Conservation (phyloP, 768 basidiomycete genomes). For the Rubroboletus satanas region DNA sequence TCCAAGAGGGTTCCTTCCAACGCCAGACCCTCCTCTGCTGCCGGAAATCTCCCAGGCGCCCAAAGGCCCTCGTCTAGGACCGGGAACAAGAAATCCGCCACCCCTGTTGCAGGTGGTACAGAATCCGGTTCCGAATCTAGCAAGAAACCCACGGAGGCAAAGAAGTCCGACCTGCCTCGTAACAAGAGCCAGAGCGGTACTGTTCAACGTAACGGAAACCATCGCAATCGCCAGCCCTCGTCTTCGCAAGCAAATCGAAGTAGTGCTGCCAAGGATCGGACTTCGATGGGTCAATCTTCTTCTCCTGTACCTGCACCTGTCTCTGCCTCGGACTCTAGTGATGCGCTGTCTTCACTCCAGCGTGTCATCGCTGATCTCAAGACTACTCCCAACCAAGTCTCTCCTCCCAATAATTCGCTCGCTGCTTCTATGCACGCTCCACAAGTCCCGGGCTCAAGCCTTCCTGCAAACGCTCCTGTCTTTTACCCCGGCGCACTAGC, state of each 20-base stretch:
- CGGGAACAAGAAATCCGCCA: slow-evolving; percentile 56
- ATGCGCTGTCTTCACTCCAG: slow-evolving; percentile 83
- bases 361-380: slow-evolving; percentile 93
- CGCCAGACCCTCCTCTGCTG: slow-evolving; percentile 39
- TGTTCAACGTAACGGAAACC: slow-evolving; percentile 41
- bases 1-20: slow-evolving; percentile 55
- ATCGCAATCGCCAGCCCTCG: slow-evolving; percentile 58
- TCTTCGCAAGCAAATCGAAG: slow-evolving; percentile 56
- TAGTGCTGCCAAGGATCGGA: slow-evolving; percentile 44
- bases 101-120: slow-evolving; percentile 35
- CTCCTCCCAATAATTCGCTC: slow-evolving; percentile 38
- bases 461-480: slow-evolving; percentile 64
- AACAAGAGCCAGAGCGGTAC: slow-evolving; percentile 51
- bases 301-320: slow-evolving; percentile 48
- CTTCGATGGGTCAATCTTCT: slow-evolving; percentile 37
- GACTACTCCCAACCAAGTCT: slow-evolving; percentile 55
- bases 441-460: slow-evolving; percentile 44
- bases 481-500: slow-evolving; percentile 68
- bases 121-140: slow-evolving; percentile 77
- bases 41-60: slow-evolving; percentile 41
- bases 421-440: slow-evolving; percentile 45
- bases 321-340: slow-evolving; percentile 61
- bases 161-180: slow-evolving; percentile 49
- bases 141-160: slow-evolving; percentile 54
- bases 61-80: slow-evolving; percentile 61